Base-by-base conservation (phyloP, 768 basidiomycete genomes). In the Candolleomyces aberdarensis region DNA sequence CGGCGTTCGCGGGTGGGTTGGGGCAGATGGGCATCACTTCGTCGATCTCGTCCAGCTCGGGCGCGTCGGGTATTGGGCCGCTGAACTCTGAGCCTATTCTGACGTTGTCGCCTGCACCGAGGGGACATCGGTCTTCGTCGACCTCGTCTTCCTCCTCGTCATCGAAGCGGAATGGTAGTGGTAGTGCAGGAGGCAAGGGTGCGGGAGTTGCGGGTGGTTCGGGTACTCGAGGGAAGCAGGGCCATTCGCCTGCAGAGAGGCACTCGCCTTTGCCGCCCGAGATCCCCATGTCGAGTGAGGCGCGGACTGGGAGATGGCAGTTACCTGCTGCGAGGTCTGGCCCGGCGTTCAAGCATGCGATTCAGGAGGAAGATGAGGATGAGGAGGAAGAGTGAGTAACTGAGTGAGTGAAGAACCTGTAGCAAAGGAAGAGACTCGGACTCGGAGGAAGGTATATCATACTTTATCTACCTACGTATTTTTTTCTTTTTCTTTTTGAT, bases 291-390 rank as follows among this genome's bases (percentile, higher is more conserved):
- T 20, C 26, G 49, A 19, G 19, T 4, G 85, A 86, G 58, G 67
- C 78, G 7, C 77, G 87, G 60, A 75, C 81, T 0, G 83, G 84
- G 32, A 78, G 91, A 65, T 78, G 91, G 62, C 88, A 91, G 69
- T 75, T 94, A 13, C 91, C 92, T 26, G 71, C 78, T 53, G 78
- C 74, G n/a, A 82, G 91, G 26, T 76, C 84, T n/a, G 91, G 89
- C 0, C 85, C 84, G 54, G 86, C 90, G 9, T 91, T 91, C 66
- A 74, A 77, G 51, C 84, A 87, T 63, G 74, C 89, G 5, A 92
- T 92, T 58, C 89, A 92, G 70, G 92, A 93, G 70, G 92, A 92
- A 69, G 92, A 94, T 65, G 92, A 93, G 71, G 92, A 80, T 20
- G 92, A 92, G 72, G 92, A 65, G 55, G 64, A 92, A 66, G 86